Conservation (phyloP, 768 basidiomycete genomes). For the Peribolospora baueri region DNA sequence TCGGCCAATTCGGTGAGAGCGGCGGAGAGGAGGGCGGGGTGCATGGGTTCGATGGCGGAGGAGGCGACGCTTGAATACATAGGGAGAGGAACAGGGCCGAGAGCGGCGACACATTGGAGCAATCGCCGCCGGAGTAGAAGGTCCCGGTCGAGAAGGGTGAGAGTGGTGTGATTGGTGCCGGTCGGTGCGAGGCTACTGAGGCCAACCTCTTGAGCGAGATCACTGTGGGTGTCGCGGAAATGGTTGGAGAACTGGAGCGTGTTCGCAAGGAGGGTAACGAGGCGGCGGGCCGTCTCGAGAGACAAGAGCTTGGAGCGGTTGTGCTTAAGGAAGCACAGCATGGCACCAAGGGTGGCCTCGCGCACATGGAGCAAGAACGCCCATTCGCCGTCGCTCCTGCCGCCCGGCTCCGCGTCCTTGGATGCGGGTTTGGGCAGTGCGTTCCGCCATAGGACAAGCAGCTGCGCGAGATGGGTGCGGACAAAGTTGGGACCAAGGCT, state of each 20-base stretch:
- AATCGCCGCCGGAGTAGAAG: constrained; percentile 58
- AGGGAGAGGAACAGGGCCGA: constrained; percentile 38
- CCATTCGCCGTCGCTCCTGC: constrained; percentile 56
- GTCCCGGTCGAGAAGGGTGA: constrained; percentile 52
- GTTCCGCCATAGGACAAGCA: constrained; percentile 90
- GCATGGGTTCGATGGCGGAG: constrained; percentile 51
- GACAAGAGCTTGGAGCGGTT: constrained; percentile 54
- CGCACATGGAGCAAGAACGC: constrained; percentile 70
- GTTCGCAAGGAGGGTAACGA: constrained; percentile 65
- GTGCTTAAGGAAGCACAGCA: constrained; percentile 63
- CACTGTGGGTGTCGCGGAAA: constrained; percentile 45
- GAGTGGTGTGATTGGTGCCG: constrained; percentile 1
- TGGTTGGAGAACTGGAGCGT: constrained; percentile 68
- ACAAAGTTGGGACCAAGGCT: constrained; percentile 81
- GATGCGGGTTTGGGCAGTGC: constrained; percentile 81
- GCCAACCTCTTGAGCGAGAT: constrained; percentile 32
- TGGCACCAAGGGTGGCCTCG: constrained; percentile 68
- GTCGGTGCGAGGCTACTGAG: constrained; percentile 8
- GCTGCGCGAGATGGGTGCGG: constrained; percentile 70
- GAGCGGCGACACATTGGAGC: constrained; percentile 63
- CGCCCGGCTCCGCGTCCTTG: constrained; percentile 43
- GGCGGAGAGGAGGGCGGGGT: constrained; percentile 53
- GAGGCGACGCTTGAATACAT: no score
- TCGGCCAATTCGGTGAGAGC: constrained; percentile 61
- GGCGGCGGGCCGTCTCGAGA: constrained; percentile 68